Conservation (phyloP, 2,329 filamentous ascomycete genomes). For the Lizonia empirigonia region DNA sequence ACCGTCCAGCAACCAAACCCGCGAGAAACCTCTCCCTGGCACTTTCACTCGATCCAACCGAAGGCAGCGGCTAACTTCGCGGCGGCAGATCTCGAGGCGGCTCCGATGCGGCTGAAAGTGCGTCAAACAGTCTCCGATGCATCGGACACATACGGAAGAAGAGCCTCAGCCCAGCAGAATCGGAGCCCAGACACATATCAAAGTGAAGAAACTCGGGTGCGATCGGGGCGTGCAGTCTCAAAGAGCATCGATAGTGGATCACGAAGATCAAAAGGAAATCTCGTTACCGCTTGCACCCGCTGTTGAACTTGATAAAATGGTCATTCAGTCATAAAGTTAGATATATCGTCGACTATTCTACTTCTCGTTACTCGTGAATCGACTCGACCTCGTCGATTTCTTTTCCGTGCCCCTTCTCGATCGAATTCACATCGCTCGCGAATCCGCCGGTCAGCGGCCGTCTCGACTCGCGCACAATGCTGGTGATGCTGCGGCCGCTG, state of each 20-base stretch:
- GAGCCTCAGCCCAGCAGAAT: background rate
- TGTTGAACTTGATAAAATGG: constrained; percentile 1
- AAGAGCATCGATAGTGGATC: constrained; percentile 8
- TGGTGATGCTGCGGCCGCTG: constrained; percentile 43
- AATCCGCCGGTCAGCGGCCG: constrained; percentile 11
- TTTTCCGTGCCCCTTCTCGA: constrained; percentile 13
- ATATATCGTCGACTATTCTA: background rate
- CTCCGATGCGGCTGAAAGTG: constrained; percentile 15
- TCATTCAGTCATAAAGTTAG: constrained; percentile 9
- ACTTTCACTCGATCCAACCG: too few relatives aligned
- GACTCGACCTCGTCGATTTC: constrained; percentile 9
- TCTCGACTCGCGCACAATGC: constrained; percentile 31
- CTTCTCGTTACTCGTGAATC: background rate
- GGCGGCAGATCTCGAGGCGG: background rate
- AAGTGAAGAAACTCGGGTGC: constrained; percentile 7
- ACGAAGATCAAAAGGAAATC: constrained; percentile 2
- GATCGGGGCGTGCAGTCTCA: background rate
- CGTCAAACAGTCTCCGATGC: background rate
- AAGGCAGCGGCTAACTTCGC: background rate
- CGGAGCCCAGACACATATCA: background rate
- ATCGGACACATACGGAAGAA: constrained; percentile 1
- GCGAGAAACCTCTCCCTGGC: too few relatives aligned
- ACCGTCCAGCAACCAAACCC: too few relatives aligned
- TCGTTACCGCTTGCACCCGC: constrained; percentile 8
- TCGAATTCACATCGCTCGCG: constrained; percentile 1